A percentile compares a stretch with the other conserved stretches of the same genome.
Conservation (phyloP, 192 early-diverging fungal species). For the Backusella australiensis region DNA sequence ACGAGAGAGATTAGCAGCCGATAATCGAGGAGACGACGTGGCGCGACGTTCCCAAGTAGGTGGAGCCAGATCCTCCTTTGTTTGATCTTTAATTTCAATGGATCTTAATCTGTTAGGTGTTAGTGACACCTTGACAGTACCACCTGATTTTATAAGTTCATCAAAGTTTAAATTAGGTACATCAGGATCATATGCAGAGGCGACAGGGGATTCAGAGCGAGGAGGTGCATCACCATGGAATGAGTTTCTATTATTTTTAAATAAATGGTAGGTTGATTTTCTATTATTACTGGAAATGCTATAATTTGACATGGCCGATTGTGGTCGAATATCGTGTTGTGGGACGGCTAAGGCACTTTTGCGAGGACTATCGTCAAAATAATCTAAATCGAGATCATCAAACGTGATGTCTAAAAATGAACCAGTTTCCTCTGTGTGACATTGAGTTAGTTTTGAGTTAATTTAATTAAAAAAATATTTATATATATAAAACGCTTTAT, state of each 20-base stretch:
- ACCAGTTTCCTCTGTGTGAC: constrained; percentile 20
- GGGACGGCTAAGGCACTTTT: background rate
- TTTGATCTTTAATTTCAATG: constrained; percentile 48
- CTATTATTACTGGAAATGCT: constrained; percentile 16
- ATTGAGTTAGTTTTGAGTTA: background rate
- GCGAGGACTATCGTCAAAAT: constrained; percentile 7
- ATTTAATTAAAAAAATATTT: background rate
- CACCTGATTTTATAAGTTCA: constrained; percentile 45
- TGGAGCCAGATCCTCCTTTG: background rate
- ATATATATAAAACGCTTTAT: background rate
- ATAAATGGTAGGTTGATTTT: constrained; percentile 21
- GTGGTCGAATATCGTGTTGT: background rate
- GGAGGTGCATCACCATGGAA: background rate
- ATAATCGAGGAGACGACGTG: constrained; percentile 16
- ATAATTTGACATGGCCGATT: constrained; percentile 19
- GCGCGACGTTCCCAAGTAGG: constrained; percentile 26
- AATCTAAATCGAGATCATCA: constrained; percentile 30
- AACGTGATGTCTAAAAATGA: constrained; percentile 24
- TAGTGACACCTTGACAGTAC: constrained; percentile 53
- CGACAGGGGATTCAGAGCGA: constrained; percentile 14
- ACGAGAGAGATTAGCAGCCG: background rate
- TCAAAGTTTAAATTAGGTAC: constrained; percentile 54
- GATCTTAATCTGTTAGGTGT: constrained; percentile 58
- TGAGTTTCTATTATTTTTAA: constrained; percentile 23
- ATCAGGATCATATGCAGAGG: constrained; percentile 32